Percentiles rank a stretch among this genome's conserved stretches.
phyloP scores from a whole-genome alignment of 768 basidiomycete genomes.

The Myochromella boudieri region DNA sequence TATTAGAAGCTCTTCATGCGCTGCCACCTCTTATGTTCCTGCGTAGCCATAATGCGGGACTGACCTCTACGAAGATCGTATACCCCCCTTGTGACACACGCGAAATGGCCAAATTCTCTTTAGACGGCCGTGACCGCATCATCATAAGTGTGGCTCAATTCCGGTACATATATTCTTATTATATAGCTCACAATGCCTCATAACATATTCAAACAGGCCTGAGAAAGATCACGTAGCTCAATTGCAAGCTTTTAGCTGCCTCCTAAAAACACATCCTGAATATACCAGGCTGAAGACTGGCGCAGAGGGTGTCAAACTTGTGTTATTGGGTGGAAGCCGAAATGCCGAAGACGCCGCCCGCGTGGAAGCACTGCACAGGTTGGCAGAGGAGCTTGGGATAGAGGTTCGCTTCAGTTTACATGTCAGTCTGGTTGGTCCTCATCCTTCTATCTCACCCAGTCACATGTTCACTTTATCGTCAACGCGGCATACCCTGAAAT shows the following conservation, averaged over 20 bases:
- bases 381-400: slow-evolving; percentile 65
- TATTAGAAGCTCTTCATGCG: slow-evolving; percentile 47
- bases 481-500: slow-evolving; percentile 80
- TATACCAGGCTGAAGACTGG: slow-evolving; percentile 32
- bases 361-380: slow-evolving; percentile 54
- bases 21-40: slow-evolving; percentile 42
- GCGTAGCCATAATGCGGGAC: slow-evolving; percentile 22
- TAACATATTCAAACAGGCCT: slow-evolving; percentile 48
- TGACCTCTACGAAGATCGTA: slow-evolving; percentile 49
- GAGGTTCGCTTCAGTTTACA: slow-evolving; percentile 41
- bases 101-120: slow-evolving; percentile 58
- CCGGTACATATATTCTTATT: slow-evolving; percentile 47
- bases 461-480: slow-evolving; percentile 72
- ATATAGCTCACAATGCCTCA: neutral
- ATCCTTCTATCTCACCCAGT: slow-evolving; percentile 35
- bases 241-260: slow-evolving; percentile 61
- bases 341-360: slow-evolving; percentile 73
- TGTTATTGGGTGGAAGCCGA: slow-evolving; percentile 85
- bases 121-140: slow-evolving; percentile 56
- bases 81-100: slow-evolving; percentile 93
- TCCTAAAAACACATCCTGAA: slow-evolving; percentile 62
- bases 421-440: neutral
- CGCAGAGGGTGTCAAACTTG: slow-evolving; percentile 47
- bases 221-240: slow-evolving; percentile 93
- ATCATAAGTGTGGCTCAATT: slow-evolving; percentile 93